Evolutionary conservation across 306 rosid species (phyloP).

Genomic region (Sesbania bispinosa): DNA sequence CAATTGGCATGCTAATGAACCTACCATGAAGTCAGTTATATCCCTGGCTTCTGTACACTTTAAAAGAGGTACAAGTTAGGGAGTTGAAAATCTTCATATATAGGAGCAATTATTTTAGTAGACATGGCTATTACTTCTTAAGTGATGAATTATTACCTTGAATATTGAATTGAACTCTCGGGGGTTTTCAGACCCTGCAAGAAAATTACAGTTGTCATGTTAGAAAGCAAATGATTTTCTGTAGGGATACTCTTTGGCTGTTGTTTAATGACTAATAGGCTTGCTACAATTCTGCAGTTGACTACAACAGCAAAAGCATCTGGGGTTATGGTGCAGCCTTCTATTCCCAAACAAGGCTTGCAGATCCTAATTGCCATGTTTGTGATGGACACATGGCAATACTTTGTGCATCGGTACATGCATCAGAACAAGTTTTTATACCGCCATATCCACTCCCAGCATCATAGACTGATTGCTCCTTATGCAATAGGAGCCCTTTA

Average conservation of each 20-base stretch:
- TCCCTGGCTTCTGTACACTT: not conserved
- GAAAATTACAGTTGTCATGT: not conserved
- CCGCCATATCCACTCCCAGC: conserved; percentile 82
- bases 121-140: not conserved
- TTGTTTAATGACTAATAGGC: conserved; percentile 1
- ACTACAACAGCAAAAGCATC: conserved; percentile 45
- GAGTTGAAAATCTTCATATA: not conserved
- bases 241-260: not conserved
- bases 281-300: conserved; percentile 44
- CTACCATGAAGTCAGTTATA: not conserved
- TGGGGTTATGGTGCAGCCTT: conserved; percentile 51
- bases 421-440: conserved; percentile 87
- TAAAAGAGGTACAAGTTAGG: not conserved
- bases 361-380: conserved; percentile 79
- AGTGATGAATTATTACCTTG: not conserved
- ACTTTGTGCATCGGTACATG: conserved; percentile 87
- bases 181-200: not conserved
- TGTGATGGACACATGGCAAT: conserved; percentile 91
- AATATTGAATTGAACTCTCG: not conserved
- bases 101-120: not conserved
- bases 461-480: conserved; percentile 75
- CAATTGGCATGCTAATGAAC: conserved; percentile 5
- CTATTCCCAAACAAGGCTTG: conserved; percentile 43
- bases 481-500: conserved; percentile 92
- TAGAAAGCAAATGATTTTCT: not conserved